phyloP scores from a whole-genome alignment of 2,329 filamentous ascomycete genomes.

The Stemphylium beticola region DNA sequence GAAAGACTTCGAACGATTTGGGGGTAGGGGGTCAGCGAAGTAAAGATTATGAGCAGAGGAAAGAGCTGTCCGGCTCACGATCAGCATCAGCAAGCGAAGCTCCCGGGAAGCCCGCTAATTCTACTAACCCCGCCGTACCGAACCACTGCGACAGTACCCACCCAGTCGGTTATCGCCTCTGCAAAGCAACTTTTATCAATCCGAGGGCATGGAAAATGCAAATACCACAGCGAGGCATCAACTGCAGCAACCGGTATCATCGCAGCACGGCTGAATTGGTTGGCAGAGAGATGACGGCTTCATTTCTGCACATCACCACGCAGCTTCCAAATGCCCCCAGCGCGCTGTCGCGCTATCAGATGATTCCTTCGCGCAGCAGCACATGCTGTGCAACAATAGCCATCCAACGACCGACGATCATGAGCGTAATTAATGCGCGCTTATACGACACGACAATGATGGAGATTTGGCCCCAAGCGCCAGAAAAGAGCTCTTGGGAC shows the following conservation, averaged over 20 bases:
- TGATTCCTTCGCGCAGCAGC: slow-evolving; percentile 5
- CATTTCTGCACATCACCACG: neutral
- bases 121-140: slow-evolving; percentile 2
- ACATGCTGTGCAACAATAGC: neutral
- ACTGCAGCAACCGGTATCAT: neutral
- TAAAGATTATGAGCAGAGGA: neutral
- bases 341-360: slow-evolving; percentile 10
- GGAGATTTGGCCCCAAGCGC: neutral
- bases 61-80: neutral
- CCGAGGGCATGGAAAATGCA: neutral
- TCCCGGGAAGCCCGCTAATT: neutral
- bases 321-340: neutral
- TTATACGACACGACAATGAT: neutral
- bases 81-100: slow-evolving; percentile 3
- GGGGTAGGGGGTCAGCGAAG: neutral
- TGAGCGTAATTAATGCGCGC: neutral
- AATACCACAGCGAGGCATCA: neutral
- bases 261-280: neutral
- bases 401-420: neutral
- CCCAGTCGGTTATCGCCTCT: neutral
- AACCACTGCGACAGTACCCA: neutral
- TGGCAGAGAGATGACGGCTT: neutral
- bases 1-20: neutral
- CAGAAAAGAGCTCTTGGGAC: neutral
- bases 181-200: too few relatives aligned